Evolutionary conservation across 805 yeast species (phyloP).

Genomic region (Nakazawaea ambrosiae): DNA sequence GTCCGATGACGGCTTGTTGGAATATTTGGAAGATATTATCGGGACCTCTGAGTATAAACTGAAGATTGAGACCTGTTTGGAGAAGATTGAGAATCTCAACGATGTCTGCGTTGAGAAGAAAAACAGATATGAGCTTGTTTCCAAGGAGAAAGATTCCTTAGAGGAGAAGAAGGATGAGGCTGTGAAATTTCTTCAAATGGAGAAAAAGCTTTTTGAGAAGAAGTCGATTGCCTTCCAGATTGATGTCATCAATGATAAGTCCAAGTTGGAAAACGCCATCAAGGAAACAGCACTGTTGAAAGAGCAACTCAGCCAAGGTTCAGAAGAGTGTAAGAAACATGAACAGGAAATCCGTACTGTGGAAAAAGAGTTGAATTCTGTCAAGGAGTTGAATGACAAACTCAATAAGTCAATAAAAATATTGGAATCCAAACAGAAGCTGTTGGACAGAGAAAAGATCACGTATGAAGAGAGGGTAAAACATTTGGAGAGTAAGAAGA

Average conservation of each 20-base stretch:
- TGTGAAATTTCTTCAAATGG: conserved; percentile 53
- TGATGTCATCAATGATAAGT: conserved; percentile 32
- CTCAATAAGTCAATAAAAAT: conserved; percentile 20
- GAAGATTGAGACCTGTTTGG: conserved; percentile 57
- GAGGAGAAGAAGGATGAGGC: conserved; percentile 67
- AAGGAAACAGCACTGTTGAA: conserved; percentile 31
- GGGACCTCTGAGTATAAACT: conserved; percentile 86
- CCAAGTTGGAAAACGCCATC: conserved; percentile 31
- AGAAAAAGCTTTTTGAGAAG: conserved; percentile 49
- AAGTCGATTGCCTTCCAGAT: conserved; percentile 53
- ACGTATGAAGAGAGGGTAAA: conserved; percentile 72
- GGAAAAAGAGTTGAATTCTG: conserved; percentile 22
- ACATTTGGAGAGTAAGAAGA: conserved; percentile 50
- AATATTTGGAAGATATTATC: conserved; percentile 92
- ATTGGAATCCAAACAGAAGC: conserved; percentile 29
- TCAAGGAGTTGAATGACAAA: conserved; percentile 18
- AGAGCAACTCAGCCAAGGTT: conserved; percentile 36
- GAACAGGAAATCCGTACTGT: conserved; percentile 27
- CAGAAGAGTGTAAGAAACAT: conserved; percentile 31
- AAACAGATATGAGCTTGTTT: conserved; percentile 70
- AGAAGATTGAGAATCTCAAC: conserved; percentile 64
- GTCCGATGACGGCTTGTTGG: conserved; percentile 88
- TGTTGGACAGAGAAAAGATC: conserved; percentile 51
- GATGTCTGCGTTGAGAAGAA: conserved; percentile 79
- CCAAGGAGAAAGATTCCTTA: conserved; percentile 56